phyloP scores from a whole-genome alignment of 768 basidiomycete genomes.

The Russula ochroleuca region DNA sequence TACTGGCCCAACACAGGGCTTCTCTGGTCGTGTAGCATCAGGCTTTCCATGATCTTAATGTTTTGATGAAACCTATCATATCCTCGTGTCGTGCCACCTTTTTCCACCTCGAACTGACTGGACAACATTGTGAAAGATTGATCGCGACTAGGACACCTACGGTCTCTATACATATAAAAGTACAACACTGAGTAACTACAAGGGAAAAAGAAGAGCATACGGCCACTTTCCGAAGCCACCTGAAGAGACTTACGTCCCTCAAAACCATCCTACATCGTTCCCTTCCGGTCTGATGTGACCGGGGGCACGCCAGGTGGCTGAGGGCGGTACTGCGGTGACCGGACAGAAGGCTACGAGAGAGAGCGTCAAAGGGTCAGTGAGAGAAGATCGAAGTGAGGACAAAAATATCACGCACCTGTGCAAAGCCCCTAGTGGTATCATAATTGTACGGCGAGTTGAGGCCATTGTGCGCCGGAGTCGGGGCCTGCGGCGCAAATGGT shows the following conservation, averaged over 20 bases:
- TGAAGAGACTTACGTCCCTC: neutral
- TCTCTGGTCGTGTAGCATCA: no score
- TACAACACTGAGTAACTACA: neutral
- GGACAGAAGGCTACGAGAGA: neutral
- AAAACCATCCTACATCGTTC: no score
- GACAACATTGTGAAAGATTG: no score
- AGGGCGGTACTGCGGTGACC: conserved; percentile 12
- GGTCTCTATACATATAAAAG: neutral
- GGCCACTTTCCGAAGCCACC: neutral
- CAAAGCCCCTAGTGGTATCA: conserved; percentile 6
- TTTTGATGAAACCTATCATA: no score
- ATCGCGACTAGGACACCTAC: neutral
- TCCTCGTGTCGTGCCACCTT: no score
- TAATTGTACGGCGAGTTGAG: neutral
- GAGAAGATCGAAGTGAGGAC: neutral
- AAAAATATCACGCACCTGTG: neutral
- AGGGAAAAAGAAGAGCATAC: neutral
- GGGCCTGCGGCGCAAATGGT: conserved; percentile 1
- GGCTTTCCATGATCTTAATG: no score
- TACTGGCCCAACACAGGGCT: no score
- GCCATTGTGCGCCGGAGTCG: neutral
- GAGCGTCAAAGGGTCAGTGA: neutral
- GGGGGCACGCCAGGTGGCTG: conserved; percentile 11
- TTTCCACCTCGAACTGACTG: no score
- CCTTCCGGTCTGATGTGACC: neutral